These are phyloP conservation scores for Apiotrichum montevideense DNA, from an alignment of 1,284 basidiomycete genomes.

Conservation along the genomic window DNA sequence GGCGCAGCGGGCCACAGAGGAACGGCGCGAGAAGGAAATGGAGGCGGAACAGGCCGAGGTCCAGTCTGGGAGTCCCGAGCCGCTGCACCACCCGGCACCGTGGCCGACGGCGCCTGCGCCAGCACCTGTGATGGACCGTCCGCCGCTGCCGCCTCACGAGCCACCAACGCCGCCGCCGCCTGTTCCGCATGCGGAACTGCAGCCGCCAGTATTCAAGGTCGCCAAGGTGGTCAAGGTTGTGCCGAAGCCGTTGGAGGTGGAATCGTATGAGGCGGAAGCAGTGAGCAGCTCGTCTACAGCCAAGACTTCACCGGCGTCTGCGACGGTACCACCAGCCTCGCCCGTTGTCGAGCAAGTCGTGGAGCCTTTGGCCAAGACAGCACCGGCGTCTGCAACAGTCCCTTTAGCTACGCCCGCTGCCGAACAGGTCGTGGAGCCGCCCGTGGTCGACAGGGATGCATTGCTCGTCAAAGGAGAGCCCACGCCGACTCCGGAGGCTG, in stretches of 20 bases:
- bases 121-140: neutral
- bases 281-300: too few species aligned
- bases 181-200: neutral
- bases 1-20: neutral
- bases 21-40: neutral
- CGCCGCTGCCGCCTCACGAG: neutral
- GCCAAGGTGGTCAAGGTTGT: slow-evolving; percentile 2
- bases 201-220: neutral
- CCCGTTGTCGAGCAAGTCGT: too few species aligned
- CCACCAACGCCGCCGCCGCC: neutral
- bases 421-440: neutral
- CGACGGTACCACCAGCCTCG: too few species aligned
- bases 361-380: too few species aligned
- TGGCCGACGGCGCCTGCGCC: neutral
- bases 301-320: too few species aligned
- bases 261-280: too few species aligned
- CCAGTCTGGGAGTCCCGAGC: neutral
- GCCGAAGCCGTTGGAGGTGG: neutral
- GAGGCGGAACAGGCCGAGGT: neutral
- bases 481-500: too few species aligned
- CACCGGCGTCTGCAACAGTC: too few species aligned
- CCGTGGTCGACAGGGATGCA: neutral
- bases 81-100: neutral
- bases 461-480: too few species aligned
- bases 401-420: too few species aligned